phyloP scores from a whole-genome alignment of 768 basidiomycete genomes.

The Lentinula guzmanii region DNA sequence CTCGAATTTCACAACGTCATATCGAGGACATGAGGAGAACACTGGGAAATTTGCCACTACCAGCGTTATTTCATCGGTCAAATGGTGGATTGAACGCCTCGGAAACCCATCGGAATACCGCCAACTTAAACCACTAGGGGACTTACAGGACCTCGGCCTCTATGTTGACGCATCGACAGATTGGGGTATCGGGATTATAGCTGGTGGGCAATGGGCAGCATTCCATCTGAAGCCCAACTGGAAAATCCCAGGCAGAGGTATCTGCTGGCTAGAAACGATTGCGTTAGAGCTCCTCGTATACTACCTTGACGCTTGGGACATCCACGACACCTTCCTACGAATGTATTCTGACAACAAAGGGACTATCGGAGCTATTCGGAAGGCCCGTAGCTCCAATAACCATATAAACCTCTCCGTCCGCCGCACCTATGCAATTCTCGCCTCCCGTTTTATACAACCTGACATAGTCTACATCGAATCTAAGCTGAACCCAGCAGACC shows the following conservation, averaged over 20 bases:
- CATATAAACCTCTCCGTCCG: slow-evolving; percentile 14
- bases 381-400: slow-evolving; percentile 13
- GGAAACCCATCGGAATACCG: neutral
- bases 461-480: no score
- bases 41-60: neutral
- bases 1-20: slow-evolving; percentile 18
- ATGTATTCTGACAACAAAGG: slow-evolving; percentile 29
- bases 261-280: slow-evolving; percentile 20
- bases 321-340: slow-evolving; percentile 15
- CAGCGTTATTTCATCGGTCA: slow-evolving; percentile 22
- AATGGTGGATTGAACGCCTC: slow-evolving; percentile 23
- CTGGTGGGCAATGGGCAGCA: slow-evolving; percentile 21
- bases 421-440: neutral
- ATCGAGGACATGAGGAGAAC: slow-evolving; percentile 6
- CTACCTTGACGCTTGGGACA: neutral
- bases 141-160: slow-evolving; percentile 12
- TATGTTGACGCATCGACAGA: slow-evolving; percentile 32
- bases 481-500: no score
- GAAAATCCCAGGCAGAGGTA: slow-evolving; percentile 12
- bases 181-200: slow-evolving; percentile 32
- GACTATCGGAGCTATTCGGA: slow-evolving; percentile 21
- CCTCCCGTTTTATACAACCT: slow-evolving; percentile 1
- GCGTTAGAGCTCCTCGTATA: slow-evolving; percentile 14
- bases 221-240: slow-evolving; percentile 15
- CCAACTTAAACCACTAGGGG: slow-evolving; percentile 7